Base-by-base conservation (phyloP, 2,329 filamentous ascomycete genomes). In the Lasiodiplodia hormozganensis region DNA sequence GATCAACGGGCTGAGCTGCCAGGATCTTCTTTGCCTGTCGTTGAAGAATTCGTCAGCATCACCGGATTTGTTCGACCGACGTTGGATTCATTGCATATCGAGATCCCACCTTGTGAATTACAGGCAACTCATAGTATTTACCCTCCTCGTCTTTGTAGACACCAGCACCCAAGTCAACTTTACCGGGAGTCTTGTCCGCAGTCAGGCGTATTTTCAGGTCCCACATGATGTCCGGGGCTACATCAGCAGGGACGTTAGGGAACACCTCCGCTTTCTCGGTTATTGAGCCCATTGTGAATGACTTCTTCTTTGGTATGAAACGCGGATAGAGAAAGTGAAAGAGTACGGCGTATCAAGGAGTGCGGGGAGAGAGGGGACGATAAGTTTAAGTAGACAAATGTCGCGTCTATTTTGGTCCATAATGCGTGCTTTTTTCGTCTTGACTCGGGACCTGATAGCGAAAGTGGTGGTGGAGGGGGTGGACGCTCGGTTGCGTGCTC, bases 141-240 rank as follows among this genome's bases (percentile, higher is more conserved):
- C 76, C 77, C 10, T 74, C 25, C 57, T 80, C 77, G 47, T 77
- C 78, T 7, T 79, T 72, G 67, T 80, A 81, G 23, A 81, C 76
- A 0, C 78, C 79, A 14, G 79, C 78, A 12, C 78, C 79, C 5
- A 81, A 70, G 60, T 81, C 79, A 10, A 80, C 75, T 65, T 81
- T 81, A 16, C 73, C 65, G 0, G 74, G 72, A 16, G 69, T 71
- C 1, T 57, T 67, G 47, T 81, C 79, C 25, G 68, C 71, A 38
- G 78, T 75, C 6, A 75, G 74, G n/a, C 70, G 70, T 10, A 71
- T 72, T 65, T 78, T 79, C n/a, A 81, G 72, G 14, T 70, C 69
- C 65, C 73, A 79, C 71, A 80, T 79, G 12, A 74, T 73, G 62
- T 81, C 79, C 40, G 18, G 18, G 14, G 70, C 69, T 14, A 74